Evolutionary conservation across 192 early-diverging fungal species (phyloP).

Genomic region (Coemansia sp.): DNA sequence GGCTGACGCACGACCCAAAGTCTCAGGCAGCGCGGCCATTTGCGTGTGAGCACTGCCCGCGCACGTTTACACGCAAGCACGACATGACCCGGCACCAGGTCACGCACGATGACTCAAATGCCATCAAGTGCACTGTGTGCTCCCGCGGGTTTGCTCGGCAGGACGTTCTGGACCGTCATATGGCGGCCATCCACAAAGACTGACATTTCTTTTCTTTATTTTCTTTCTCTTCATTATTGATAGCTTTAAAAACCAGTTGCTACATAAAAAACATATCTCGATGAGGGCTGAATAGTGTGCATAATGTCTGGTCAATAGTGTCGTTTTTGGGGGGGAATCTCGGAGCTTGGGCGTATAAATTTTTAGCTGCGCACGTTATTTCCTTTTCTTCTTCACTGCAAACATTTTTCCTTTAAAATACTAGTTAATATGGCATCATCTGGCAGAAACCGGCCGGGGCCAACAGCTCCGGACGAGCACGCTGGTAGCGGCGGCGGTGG

Average conservation of each 20-base stretch:
- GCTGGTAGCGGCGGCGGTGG: neutral
- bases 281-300: too few species aligned
- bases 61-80: slow-evolving; percentile 77
- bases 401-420: too few species aligned
- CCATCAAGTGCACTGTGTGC: slow-evolving; percentile 57
- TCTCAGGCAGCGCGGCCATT: slow-evolving; percentile 55
- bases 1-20: slow-evolving; percentile 64
- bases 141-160: slow-evolving; percentile 52
- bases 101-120: slow-evolving; percentile 53
- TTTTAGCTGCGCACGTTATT: too few species aligned
- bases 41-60: slow-evolving; percentile 58
- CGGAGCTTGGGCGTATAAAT: too few species aligned
- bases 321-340: too few species aligned
- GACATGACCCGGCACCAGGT: slow-evolving; percentile 70
- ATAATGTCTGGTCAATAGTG: too few species aligned
- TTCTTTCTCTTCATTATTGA: neutral
- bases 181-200: slow-evolving; percentile 34
- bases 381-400: too few species aligned
- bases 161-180: slow-evolving; percentile 57
- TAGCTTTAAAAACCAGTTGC: neutral
- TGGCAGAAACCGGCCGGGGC: too few species aligned
- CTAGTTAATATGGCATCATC: too few species aligned
- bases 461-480: neutral
- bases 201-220: slow-evolving; percentile 1
- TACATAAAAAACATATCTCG: slow-evolving; percentile 18